Evolutionary conservation across 2,329 filamentous ascomycete species (phyloP), one percentile per base, ranked within the genome.

Genomic region (Tricladium varicosporioides): DNA sequence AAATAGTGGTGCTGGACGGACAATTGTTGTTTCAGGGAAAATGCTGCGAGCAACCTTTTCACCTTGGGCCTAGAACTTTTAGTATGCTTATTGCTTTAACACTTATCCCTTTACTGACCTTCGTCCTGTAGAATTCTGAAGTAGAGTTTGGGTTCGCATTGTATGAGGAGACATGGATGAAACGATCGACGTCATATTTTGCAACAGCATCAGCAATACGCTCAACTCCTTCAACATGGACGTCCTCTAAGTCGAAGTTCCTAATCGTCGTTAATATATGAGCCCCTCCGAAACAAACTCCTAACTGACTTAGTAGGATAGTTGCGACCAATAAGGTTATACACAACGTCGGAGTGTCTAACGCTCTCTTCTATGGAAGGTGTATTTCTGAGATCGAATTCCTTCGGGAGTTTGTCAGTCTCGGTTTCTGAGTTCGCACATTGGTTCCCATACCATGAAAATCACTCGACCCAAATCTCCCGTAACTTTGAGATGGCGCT

Each of bases 111-210:
- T n/a, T 13, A 40, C 76, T 53, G 65, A 87, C 86, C 84, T 99
- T 99, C 66, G 92, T 96, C 59, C 88, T 81, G 75, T 89, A 97
- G 82, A 93, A 99, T 70, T 94, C 90, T 10, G 91, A 93, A 2
- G 86, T 75, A 15, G 93, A 97, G 65, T 89, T 80, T 45, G 84
- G 81, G 73, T 88, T 80, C 57, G 91, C 93, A 70, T 93, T 97
- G 81, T 95, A 92, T 32, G 92, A 96, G 9, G 94, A 99, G 67
- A 99, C 87, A 68, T 99, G 94, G 63, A 99, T 92, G 75, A 91
- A 99, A 63, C 94, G 87, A 76, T 99, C 94, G 65, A 97, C 86
- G 69, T 99, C 93, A 76, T 99, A 99, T 77, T 99, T 99, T 69
- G 93, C 94, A 53, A 92, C 91, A 53, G 94, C 92, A 72, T 96